Evolutionary conservation across 805 yeast species (phyloP).

Genomic region (Candida quercuum): DNA sequence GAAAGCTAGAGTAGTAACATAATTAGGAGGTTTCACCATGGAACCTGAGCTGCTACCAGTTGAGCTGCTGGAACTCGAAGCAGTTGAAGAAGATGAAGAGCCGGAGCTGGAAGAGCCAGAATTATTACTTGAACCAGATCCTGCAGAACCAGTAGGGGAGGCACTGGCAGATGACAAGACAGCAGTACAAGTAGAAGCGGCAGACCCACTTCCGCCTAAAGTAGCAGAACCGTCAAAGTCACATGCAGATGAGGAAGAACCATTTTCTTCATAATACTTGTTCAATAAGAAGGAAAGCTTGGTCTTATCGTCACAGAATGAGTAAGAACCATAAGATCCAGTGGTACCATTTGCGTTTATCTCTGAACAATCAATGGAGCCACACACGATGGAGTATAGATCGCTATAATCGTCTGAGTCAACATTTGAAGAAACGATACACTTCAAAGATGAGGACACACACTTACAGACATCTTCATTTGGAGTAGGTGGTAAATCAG

Average conservation of each 20-base stretch:
- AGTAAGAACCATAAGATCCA: conserved; percentile 68
- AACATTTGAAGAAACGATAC: conserved; percentile 57
- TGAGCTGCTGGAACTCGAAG: conserved; percentile 21
- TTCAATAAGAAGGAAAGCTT: conserved; percentile 61
- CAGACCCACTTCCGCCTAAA: conserved; percentile 37
- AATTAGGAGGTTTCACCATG: conserved; percentile 14
- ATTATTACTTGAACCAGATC: conserved; percentile 53
- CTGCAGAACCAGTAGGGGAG: conserved; percentile 56
- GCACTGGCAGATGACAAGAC: conserved; percentile 57
- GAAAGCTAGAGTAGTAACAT: conserved; percentile 9
- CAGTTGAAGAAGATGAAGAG: conserved; percentile 5
- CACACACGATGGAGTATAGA: conserved; percentile 56
- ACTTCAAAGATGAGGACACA: conserved; percentile 45
- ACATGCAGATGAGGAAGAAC: conserved; percentile 45
- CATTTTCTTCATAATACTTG: conserved; percentile 51
- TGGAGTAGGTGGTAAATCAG: conserved; percentile 76
- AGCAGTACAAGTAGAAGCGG: conserved; percentile 51
- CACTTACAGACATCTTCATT: conserved; percentile 59
- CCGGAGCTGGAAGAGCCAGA: no score
- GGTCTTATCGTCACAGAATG: conserved; percentile 65
- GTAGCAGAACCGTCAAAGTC: conserved; percentile 66
- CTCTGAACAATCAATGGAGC: conserved; percentile 50
- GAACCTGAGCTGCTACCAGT: conserved; percentile 8
- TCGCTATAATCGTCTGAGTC: conserved; percentile 51
- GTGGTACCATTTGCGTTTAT: conserved; percentile 56